Conservation (phyloP, 2,329 filamentous ascomycete genomes). For the Fusarium nematophilum region DNA sequence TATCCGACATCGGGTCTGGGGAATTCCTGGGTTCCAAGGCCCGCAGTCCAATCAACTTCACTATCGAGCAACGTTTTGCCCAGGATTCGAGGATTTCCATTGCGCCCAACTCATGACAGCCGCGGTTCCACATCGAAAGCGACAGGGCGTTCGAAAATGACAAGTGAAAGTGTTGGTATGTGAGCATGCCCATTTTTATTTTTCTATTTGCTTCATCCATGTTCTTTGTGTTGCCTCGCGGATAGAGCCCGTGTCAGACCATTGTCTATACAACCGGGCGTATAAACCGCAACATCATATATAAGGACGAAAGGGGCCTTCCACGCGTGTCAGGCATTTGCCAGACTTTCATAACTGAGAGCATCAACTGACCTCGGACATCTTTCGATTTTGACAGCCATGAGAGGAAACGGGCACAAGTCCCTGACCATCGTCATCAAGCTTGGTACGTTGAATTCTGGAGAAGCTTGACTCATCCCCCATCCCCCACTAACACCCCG, state of each 20-base stretch:
- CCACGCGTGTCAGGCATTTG: constrained; percentile 21
- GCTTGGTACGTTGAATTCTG: constrained; percentile 70
- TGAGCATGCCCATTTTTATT: constrained; percentile 30
- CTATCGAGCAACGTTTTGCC: constrained; percentile 28
- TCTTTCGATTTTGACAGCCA: constrained; percentile 56
- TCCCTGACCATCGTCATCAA: constrained; percentile 78
- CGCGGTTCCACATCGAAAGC: constrained; percentile 40
- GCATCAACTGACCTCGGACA: constrained; percentile 63
- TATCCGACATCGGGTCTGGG: constrained; percentile 38
- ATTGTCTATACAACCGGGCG: constrained; percentile 13
- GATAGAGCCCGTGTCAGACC: constrained; percentile 17
- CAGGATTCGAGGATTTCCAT: constrained; percentile 26
- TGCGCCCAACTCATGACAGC: constrained; percentile 39
- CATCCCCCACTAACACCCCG: constrained; percentile 34
- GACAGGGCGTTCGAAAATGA: constrained; percentile 43
- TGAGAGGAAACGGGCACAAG: constrained; percentile 68
- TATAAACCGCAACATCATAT: not conserved
- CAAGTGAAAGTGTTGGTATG: constrained; percentile 41
- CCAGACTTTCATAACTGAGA: constrained; percentile 1
- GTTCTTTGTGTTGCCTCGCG: constrained; percentile 15
- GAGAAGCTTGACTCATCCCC: constrained; percentile 19
- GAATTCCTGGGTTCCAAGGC: constrained; percentile 17
- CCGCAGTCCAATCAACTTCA: constrained; percentile 39
- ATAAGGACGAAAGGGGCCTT: not conserved
- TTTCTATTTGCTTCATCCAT: constrained; percentile 25